These are phyloP conservation scores for Cercospora zeina DNA, from an alignment of 2,329 filamentous ascomycete species.

Conservation along the genomic window DNA sequence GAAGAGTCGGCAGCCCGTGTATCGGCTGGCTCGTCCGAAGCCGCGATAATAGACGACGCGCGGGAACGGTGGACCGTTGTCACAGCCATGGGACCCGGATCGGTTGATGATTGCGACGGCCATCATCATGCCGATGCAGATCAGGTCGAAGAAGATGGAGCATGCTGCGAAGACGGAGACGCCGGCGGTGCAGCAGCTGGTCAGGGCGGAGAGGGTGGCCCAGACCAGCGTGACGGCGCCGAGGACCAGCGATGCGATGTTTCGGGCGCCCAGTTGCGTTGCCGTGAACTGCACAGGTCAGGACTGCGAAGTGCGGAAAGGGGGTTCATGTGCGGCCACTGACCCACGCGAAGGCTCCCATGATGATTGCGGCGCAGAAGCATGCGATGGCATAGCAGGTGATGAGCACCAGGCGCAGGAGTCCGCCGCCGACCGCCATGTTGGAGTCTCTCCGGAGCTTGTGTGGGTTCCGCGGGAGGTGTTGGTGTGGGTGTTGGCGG, in stretches of 20 bases:
- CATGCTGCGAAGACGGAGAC: slow-evolving; percentile 10
- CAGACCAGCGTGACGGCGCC: slow-evolving; percentile 11
- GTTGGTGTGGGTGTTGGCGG: no score
- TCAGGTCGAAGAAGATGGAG: slow-evolving; percentile 16
- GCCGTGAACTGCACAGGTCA: not conserved
- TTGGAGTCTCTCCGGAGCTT: no score
- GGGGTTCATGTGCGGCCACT: not conserved
- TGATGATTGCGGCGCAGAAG: slow-evolving; percentile 18
- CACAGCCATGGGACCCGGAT: slow-evolving; percentile 7
- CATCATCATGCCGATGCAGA: slow-evolving; percentile 20
- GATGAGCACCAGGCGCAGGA: slow-evolving; percentile 21
- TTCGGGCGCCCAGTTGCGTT: slow-evolving; percentile 4
- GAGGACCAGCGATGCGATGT: slow-evolving; percentile 17
- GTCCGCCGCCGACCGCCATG: slow-evolving; percentile 21
- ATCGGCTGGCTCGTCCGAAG: not conserved
- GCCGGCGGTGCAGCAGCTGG: slow-evolving; percentile 19
- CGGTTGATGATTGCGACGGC: slow-evolving; percentile 21
- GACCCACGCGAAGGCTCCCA: slow-evolving; percentile 21
- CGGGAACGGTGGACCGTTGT: not conserved
- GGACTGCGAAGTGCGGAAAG: not conserved
- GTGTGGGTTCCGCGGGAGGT: no score
- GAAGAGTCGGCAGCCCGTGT: slow-evolving; percentile 8
- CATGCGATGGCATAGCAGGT: slow-evolving; percentile 18
- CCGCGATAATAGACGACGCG: not conserved
- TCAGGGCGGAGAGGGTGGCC: slow-evolving; percentile 8